Conservation (phyloP, 345 rosid species). For the Atalantia buxifolia region DNA sequence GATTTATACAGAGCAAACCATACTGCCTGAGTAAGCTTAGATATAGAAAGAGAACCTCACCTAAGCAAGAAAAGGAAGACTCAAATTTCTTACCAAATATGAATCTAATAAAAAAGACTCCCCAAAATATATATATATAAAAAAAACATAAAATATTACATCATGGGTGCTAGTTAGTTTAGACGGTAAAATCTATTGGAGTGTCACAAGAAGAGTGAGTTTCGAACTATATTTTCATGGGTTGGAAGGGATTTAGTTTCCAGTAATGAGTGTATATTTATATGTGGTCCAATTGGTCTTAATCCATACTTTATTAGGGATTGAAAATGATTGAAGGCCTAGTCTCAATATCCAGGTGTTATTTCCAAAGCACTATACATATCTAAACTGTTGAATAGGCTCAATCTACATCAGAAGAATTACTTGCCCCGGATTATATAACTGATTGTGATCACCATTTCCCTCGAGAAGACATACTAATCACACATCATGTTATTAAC, state of each 20-base stretch:
- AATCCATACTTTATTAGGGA: neutral
- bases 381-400: neutral
- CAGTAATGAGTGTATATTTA: no score
- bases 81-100: no score
- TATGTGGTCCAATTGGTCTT: neutral
- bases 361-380: neutral
- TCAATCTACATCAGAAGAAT: neutral
- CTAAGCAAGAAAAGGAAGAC: no score
- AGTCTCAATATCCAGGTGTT: neutral
- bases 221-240: neutral
- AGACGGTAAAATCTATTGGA: no score
- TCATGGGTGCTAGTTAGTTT: neutral
- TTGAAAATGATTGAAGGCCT: neutral
- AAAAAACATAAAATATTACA: no score
- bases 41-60: no score
- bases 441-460: neutral
- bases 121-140: no score
- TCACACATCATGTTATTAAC: neutral
- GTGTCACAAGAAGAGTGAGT: no score
- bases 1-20: no score
- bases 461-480: slow-evolving; percentile 1
- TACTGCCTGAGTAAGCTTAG: no score
- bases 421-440: neutral
- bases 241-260: neutral
- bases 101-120: no score